Conservation (phyloP, 805 yeast genomes). For the Yarrowia divulgata region DNA sequence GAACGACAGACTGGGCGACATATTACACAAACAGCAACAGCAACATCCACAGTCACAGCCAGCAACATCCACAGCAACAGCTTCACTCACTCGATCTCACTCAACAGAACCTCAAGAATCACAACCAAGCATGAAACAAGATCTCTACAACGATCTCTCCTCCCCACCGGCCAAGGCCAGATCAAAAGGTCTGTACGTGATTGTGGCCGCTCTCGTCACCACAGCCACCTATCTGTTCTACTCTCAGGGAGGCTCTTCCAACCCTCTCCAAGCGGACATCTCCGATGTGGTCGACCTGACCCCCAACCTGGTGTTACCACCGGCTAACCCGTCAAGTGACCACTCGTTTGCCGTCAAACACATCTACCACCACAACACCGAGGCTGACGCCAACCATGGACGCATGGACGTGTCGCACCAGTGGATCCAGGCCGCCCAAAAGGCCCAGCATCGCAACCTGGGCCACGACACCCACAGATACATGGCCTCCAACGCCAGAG, state of each 20-base stretch:
- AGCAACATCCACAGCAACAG: no score
- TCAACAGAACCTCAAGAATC: no score
- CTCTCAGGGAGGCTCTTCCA: not conserved
- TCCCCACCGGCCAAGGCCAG: not conserved
- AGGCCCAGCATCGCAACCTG: conserved; percentile 43
- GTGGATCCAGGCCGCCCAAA: conserved; percentile 32
- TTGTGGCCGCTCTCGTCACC: conserved; percentile 21
- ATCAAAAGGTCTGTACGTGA: conserved; percentile 9
- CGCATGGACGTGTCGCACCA: conserved; percentile 54
- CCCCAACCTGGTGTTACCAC: not conserved
- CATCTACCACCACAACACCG: conserved; percentile 67
- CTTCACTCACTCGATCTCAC: no score
- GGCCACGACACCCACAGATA: conserved; percentile 30
- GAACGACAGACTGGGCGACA: not conserved
- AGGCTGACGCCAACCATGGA: conserved; percentile 55
- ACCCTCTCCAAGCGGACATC: not conserved
- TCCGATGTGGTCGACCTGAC: no score
- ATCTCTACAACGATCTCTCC: not conserved
- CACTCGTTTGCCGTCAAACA: conserved; percentile 55
- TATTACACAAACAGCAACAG: not conserved
- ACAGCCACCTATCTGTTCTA: conserved; percentile 8
- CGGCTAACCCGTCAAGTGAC: not conserved
- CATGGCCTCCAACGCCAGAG: conserved; percentile 35
- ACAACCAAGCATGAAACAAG: not conserved
- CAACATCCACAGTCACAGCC: not conserved